Base-by-base conservation (phyloP, 176 grass and related monocot species). In the Eragrostis nindensis region DNA sequence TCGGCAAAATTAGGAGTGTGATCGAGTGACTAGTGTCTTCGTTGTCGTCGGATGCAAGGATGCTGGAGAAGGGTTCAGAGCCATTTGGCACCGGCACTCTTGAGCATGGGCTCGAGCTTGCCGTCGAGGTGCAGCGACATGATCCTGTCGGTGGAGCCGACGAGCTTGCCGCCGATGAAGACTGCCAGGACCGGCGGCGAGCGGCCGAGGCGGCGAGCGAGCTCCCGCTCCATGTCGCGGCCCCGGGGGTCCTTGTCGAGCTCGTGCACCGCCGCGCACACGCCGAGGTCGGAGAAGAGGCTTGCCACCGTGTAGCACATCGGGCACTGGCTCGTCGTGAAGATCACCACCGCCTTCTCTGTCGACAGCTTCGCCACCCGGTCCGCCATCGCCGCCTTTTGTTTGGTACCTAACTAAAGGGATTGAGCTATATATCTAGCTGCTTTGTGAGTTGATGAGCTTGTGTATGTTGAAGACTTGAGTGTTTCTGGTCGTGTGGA, bases 101-200 rank as follows among this genome's bases (percentile, higher is more conserved):
- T 82, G 66, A 92, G 90, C 75, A 92, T 77, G 41, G 86, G 90
- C 30, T 89, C 86, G 64, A 92, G 83, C 27, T 83, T 76, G 55
- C 86, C 86, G 59, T 53, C 70, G 29, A 92, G 83, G 83, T 92
- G 86, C 16, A 92, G 83, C 1, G 86, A 83, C 90, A 92, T 89
- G 83, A 92, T 6, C 69, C 7, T 80, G 56, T 92, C 90, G 21
- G 90, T 92, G 62, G 86, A 86, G n/a, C 90, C 90, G 48, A 92
- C 41, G 18, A 92, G 79, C 36, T 62, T 89, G 70, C 90, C 90
- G 54, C 66, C 86, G 64, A 92, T 89, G 75, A 92, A 92, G 15
- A 92, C 83, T 3, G 83, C 83, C 41, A 83, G 90, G 62, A 86
- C 75, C 21, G 90, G 70, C 24, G 86, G 80, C 1, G 55, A 9